phyloP scores from a whole-genome alignment of 2,329 filamentous ascomycete genomes.

The Penicillium sp. region DNA sequence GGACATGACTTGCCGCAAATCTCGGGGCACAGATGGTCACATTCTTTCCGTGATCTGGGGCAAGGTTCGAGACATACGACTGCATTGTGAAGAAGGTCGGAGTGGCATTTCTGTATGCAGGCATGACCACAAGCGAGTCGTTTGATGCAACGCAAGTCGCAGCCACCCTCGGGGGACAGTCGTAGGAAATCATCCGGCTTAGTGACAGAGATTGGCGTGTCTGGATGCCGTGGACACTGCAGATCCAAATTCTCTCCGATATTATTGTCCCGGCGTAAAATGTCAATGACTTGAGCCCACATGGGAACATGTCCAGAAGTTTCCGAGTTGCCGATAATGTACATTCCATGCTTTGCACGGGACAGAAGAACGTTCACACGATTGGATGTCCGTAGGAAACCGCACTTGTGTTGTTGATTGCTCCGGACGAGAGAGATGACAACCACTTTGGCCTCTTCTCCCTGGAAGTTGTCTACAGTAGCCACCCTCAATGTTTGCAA shows the following conservation, averaged over 20 bases:
- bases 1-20: conserved; percentile 41
- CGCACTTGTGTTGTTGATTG: conserved; percentile 53
- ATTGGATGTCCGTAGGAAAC: conserved; percentile 62
- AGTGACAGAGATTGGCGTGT: conserved; percentile 47
- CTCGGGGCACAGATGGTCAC: conserved; percentile 40
- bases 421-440: conserved; percentile 66
- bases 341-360: conserved; percentile 64
- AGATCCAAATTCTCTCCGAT: conserved; percentile 51
- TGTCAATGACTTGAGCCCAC: conserved; percentile 56
- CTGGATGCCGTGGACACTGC: conserved; percentile 56
- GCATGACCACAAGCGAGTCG: conserved; percentile 44
- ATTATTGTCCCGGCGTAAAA: conserved; percentile 45
- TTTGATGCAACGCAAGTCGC: conserved; percentile 46
- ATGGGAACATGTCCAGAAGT: conserved; percentile 55
- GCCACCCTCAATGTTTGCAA: conserved; percentile 51
- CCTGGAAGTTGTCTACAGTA: conserved; percentile 71
- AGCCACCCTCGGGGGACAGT: conserved; percentile 58
- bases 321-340: conserved; percentile 60
- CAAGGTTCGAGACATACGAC: conserved; percentile 42
- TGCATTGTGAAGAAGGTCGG: conserved; percentile 39
- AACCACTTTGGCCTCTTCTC: conserved; percentile 67
- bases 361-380: conserved; percentile 64
- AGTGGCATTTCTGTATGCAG: conserved; percentile 44
- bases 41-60: conserved; percentile 31
- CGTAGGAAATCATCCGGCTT: conserved; percentile 54